phyloP scores from a whole-genome alignment of 2,329 filamentous ascomycete species.

The Sclerotinia subarctica region DNA sequence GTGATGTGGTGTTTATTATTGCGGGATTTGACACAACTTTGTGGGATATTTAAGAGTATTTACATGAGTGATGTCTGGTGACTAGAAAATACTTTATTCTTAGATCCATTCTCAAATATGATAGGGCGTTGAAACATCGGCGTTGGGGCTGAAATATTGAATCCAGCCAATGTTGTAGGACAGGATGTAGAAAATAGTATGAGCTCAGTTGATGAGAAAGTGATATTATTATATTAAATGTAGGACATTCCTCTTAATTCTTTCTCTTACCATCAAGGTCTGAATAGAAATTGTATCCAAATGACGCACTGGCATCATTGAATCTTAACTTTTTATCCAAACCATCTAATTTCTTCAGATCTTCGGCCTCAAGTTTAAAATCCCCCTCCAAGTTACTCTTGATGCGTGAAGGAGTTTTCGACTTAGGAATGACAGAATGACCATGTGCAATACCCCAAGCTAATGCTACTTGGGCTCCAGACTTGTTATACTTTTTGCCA shows the following conservation, averaged over 20 bases:
- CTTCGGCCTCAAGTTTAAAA: slow-evolving; percentile 56
- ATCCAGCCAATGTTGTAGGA: neutral
- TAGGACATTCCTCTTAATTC: neutral
- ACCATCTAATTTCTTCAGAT: slow-evolving; percentile 49
- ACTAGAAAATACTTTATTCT: neutral
- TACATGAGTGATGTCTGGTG: neutral
- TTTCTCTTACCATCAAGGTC: slow-evolving; percentile 56
- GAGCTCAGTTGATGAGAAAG: neutral
- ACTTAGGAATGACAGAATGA: slow-evolving; percentile 63
- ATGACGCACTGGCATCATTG: slow-evolving; percentile 55
- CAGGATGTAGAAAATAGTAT: neutral
- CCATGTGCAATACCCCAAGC: slow-evolving; percentile 55
- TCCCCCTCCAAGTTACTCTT: slow-evolving; percentile 61
- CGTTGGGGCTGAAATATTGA: slow-evolving; percentile 4
- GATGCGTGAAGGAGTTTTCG: slow-evolving; percentile 56
- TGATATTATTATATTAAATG: neutral
- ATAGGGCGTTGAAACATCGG: neutral
- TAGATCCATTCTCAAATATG: neutral
- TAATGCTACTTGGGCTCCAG: slow-evolving; percentile 56
- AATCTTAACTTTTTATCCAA: slow-evolving; percentile 62
- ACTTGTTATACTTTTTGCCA: slow-evolving; percentile 53
- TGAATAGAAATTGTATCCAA: slow-evolving; percentile 56
- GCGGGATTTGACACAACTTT: neutral
- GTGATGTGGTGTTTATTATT: neutral
- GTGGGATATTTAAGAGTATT: neutral